These are phyloP conservation scores for Ophiognomonia clavigignenti-juglandacearum DNA, from an alignment of 2,329 filamentous ascomycete genomes.

Conservation along the genomic window DNA sequence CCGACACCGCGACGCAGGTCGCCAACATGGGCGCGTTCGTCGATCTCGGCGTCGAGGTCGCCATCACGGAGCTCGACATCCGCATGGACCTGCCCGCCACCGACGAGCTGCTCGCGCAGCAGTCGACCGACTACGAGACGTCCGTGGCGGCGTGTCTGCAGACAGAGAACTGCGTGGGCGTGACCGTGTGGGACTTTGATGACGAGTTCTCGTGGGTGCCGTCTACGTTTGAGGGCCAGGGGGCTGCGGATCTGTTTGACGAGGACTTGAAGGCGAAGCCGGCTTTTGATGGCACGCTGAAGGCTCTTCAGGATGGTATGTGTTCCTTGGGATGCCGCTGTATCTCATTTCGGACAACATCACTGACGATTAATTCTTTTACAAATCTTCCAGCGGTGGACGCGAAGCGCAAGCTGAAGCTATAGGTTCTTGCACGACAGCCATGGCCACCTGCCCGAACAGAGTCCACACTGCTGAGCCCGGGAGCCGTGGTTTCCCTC, in stretches of 20 bases:
- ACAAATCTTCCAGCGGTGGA: too few relatives aligned
- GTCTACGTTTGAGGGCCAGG: constrained; percentile 28
- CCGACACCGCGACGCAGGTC: constrained; percentile 37
- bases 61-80: constrained; percentile 59
- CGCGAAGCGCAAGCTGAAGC: too few relatives aligned
- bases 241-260: constrained; percentile 32
- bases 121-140: constrained; percentile 40
- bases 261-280: constrained; percentile 30
- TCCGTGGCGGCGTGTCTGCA: constrained; percentile 32
- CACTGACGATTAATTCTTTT: too few relatives aligned
- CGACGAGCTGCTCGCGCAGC: constrained; percentile 34
- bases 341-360: too few relatives aligned
- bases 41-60: constrained; percentile 48
- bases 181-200: constrained; percentile 37
- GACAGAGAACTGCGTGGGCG: constrained; percentile 32
- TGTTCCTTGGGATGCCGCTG: too few relatives aligned
- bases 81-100: constrained; percentile 38
- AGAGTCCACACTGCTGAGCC: too few relatives aligned
- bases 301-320: too few relatives aligned
- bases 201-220: constrained; percentile 37
- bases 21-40: constrained; percentile 45
- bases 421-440: too few relatives aligned
- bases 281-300: too few relatives aligned
- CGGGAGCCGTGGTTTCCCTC: too few relatives aligned
- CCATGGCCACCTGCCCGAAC: too few relatives aligned